Conservation (phyloP, 75 land plant species). For the Pinus tabuliformis region DNA sequence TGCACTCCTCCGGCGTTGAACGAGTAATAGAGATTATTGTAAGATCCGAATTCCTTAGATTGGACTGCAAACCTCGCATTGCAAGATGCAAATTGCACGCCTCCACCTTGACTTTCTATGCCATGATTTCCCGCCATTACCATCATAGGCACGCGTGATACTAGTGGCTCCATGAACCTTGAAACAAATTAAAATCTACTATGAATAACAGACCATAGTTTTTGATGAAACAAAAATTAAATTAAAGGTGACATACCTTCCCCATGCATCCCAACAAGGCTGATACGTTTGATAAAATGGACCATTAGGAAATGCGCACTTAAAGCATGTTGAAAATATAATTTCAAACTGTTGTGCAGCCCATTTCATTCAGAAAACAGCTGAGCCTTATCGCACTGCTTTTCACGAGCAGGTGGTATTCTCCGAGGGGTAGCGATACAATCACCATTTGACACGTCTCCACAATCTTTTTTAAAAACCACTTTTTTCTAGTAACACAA, state of each 20-base stretch:
- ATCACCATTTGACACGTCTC: too few relatives aligned
- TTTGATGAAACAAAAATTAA: too few relatives aligned
- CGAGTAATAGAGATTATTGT: conserved; percentile 35
- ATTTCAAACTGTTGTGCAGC: too few relatives aligned
- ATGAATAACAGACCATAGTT: too few relatives aligned
- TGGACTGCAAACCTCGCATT: conserved; percentile 44
- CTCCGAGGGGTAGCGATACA: too few relatives aligned
- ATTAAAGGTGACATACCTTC: conserved; percentile 29
- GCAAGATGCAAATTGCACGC: conserved; percentile 30
- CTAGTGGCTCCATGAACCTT: conserved; percentile 38
- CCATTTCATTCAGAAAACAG: too few relatives aligned
- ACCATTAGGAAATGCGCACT: conserved; percentile 74
- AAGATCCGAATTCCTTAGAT: conserved; percentile 27
- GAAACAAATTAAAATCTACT: too few relatives aligned
- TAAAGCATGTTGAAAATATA: too few relatives aligned
- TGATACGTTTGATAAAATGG: conserved; percentile 88
- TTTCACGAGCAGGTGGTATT: too few relatives aligned
- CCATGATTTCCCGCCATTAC: conserved; percentile 51
- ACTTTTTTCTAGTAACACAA: too few relatives aligned
- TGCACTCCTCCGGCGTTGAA: conserved; percentile 47
- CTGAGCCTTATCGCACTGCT: too few relatives aligned
- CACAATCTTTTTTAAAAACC: too few relatives aligned
- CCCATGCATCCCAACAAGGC: conserved; percentile 93
- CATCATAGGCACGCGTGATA: conserved; percentile 34
- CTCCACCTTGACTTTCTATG: conserved; percentile 28